These are phyloP conservation scores for Fusarium piperis DNA, from an alignment of 2,329 filamentous ascomycete species.

Conservation along the genomic window DNA sequence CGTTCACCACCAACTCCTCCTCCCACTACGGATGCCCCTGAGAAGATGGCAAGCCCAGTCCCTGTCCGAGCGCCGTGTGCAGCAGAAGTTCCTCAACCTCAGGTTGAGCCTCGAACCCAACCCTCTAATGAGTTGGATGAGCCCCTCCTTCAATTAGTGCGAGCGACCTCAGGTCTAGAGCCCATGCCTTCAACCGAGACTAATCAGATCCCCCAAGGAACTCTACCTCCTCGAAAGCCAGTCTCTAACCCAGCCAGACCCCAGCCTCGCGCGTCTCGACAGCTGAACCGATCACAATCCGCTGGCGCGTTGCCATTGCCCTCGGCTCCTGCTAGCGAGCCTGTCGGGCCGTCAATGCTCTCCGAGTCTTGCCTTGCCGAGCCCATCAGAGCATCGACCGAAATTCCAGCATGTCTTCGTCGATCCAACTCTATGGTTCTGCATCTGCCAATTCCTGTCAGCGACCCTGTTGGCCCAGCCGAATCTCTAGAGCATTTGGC, in stretches of 20 bases:
- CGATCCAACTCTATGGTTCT: slow-evolving; percentile 50
- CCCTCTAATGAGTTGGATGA: slow-evolving; percentile 17
- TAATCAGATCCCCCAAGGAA: slow-evolving; percentile 25
- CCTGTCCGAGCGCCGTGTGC: slow-evolving; percentile 21
- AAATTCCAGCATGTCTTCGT: slow-evolving; percentile 51
- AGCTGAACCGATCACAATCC: slow-evolving; percentile 50
- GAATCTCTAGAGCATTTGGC: slow-evolving; percentile 30
- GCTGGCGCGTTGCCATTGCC: slow-evolving; percentile 51
- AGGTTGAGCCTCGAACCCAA: slow-evolving; percentile 2
- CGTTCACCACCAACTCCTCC: slow-evolving; percentile 48
- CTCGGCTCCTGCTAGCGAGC: slow-evolving; percentile 60
- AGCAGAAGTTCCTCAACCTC: slow-evolving; percentile 11
- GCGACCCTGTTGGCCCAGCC: slow-evolving; percentile 54
- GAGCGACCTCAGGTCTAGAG: slow-evolving; percentile 31
- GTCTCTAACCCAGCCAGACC: slow-evolving; percentile 13
- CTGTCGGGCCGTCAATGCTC: slow-evolving; percentile 54
- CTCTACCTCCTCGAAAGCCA: slow-evolving; percentile 24
- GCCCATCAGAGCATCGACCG: slow-evolving; percentile 33
- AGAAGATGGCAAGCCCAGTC: slow-evolving; percentile 46
- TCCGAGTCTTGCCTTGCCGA: slow-evolving; percentile 43
- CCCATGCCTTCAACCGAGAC: slow-evolving; percentile 30
- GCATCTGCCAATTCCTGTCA: slow-evolving; percentile 55
- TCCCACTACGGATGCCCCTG: slow-evolving; percentile 51
- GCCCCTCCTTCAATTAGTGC: slow-evolving; percentile 32
- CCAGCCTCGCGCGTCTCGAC: slow-evolving; percentile 36